These are phyloP conservation scores for Petunia axillaris DNA, from an alignment of 257 asterid species.

Conservation along the genomic window DNA sequence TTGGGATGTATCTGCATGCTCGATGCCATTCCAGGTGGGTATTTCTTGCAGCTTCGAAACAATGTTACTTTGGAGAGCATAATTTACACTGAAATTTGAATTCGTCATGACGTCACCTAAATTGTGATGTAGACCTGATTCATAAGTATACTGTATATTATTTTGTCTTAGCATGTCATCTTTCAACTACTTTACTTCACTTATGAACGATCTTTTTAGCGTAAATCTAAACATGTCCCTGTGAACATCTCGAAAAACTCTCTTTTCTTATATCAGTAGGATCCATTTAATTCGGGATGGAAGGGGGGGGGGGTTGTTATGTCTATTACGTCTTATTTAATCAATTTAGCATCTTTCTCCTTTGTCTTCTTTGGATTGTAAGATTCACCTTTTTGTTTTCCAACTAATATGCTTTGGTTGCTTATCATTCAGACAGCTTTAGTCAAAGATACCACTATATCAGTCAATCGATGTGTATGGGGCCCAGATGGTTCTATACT, in stretches of 20 bases:
- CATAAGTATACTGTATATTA: neutral
- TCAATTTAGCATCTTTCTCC: conserved; percentile 8
- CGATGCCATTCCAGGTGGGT: conserved; percentile 90
- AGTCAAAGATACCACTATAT: conserved; percentile 84
- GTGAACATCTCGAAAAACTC: neutral
- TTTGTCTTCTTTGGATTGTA: conserved; percentile 11
- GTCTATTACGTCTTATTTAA: conserved; percentile 9
- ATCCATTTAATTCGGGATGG: neutral
- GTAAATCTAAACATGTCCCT: neutral
- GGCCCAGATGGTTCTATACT: conserved; percentile 96
- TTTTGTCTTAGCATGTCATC: conserved; percentile 9
- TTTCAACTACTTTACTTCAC: conserved; percentile 8
- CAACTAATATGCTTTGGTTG: conserved; percentile 17
- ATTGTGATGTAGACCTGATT: neutral
- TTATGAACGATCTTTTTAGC: neutral
- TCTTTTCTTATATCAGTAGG: conserved; percentile 2
- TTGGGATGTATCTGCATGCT: conserved; percentile 85
- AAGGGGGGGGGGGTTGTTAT: neutral
- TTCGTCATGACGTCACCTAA: neutral
- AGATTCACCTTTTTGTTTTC: neutral
- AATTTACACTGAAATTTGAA: neutral
- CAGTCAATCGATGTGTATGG: conserved; percentile 94
- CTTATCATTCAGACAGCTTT: conserved; percentile 67
- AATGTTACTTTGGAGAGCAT: neutral
- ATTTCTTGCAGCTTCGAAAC: conserved; percentile 17